A percentile compares a stretch with the other conserved stretches of the same genome.
Conservation (phyloP, 805 yeast species). For the Komagataella phaffii region DNA sequence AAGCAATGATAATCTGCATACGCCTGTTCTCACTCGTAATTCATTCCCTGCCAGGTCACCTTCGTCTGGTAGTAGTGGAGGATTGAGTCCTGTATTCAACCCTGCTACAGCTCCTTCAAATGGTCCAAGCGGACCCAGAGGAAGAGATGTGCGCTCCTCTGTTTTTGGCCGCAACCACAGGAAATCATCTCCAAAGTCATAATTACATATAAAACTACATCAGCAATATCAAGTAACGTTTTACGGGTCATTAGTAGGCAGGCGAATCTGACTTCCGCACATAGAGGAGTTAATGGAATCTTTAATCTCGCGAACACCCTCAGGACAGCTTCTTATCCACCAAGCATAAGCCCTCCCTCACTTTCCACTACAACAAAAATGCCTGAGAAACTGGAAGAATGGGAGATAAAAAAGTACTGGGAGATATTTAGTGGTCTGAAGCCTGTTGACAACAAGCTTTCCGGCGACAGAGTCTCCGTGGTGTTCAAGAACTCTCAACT, state of each 20-base stretch:
- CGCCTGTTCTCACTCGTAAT: background rate
- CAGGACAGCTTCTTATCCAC: background rate
- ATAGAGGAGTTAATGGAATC: background rate
- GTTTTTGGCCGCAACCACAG: background rate
- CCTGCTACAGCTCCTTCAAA: background rate
- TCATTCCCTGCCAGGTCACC: background rate
- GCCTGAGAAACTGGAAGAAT: slow-evolving; percentile 68
- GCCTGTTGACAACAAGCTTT: slow-evolving; percentile 67
- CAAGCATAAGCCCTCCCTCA: background rate
- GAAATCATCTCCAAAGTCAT: background rate
- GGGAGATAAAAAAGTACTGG: slow-evolving; percentile 97
- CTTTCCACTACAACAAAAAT: slow-evolving; percentile 6
- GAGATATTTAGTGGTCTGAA: slow-evolving; percentile 85
- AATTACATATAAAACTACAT: background rate
- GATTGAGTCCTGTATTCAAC: background rate
- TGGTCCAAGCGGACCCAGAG: background rate
- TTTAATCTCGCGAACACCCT: background rate
- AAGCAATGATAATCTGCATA: background rate
- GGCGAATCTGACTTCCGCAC: background rate
- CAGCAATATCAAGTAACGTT: background rate
- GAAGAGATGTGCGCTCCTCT: background rate
- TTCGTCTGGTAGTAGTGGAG: background rate
- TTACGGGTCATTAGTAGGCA: background rate
- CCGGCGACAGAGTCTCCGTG: slow-evolving; percentile 75
- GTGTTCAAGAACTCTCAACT: slow-evolving; percentile 85